Evolutionary conservation across 768 basidiomycete genomes (phyloP).

Genomic region (Lepiota venenata): DNA sequence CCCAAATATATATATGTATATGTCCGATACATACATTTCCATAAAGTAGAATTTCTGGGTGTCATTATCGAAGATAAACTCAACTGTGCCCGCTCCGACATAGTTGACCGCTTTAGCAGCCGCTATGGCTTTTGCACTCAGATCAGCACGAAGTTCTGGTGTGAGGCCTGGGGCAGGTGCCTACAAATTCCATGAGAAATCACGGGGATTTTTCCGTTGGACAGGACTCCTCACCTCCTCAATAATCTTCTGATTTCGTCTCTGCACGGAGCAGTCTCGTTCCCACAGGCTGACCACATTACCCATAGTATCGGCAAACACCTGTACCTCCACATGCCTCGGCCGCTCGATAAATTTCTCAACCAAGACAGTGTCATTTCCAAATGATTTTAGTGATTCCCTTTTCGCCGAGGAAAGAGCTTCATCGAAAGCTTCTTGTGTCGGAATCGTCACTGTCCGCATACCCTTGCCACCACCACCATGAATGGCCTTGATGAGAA

Average conservation of each 20-base stretch:
- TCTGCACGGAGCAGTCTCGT: conserved; percentile 88
- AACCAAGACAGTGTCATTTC: conserved; percentile 81
- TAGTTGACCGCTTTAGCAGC: conserved; percentile 93
- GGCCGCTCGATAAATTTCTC: conserved; percentile 89
- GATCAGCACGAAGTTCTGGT: conserved; percentile 70
- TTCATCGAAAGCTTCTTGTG: conserved; percentile 69
- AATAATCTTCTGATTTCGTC: conserved; percentile 94
- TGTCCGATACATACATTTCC: conserved; percentile 71
- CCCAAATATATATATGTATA: background rate
- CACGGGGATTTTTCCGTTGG: no score
- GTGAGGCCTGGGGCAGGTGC: conserved; percentile 90
- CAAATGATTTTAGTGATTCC: conserved; percentile 85
- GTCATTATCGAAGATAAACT: conserved; percentile 95
- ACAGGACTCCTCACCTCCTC: conserved; percentile 56
- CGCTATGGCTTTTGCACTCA: conserved; percentile 85
- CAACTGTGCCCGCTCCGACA: conserved; percentile 90
- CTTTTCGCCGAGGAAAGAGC: conserved; percentile 85
- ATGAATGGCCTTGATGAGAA: conserved; percentile 94
- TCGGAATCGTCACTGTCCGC: conserved; percentile 65
- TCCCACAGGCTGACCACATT: conserved; percentile 93
- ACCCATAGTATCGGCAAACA: conserved; percentile 84
- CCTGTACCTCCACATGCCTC: conserved; percentile 92
- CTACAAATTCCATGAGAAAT: conserved; percentile 29
- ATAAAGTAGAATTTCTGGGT: conserved; percentile 88
- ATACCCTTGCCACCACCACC: conserved; percentile 97